phyloP scores from a whole-genome alignment of 2,329 filamentous ascomycete genomes.

The Cladosporium oxysporum region DNA sequence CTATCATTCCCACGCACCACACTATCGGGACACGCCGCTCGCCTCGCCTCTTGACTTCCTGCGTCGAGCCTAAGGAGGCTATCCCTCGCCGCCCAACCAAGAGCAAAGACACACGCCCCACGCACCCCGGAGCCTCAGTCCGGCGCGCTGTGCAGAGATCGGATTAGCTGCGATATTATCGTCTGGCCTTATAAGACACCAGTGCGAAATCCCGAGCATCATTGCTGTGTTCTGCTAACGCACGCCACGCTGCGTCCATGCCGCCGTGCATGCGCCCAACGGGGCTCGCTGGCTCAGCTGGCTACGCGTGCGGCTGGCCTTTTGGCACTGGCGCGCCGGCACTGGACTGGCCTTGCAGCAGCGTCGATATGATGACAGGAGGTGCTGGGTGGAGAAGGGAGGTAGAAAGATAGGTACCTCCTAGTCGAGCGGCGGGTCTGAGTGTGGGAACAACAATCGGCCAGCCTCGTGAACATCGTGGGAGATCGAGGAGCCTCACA shows the following conservation, averaged over 20 bases:
- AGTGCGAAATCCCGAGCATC: not conserved
- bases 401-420: not conserved
- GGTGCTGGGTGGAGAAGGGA: not conserved
- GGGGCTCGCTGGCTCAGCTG: not conserved
- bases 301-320: constrained; percentile 2
- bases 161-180: not conserved
- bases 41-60: constrained; percentile 2
- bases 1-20: not conserved
- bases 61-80: not conserved
- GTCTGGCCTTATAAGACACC: not conserved
- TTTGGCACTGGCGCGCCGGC: constrained; percentile 17
- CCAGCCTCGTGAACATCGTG: not conserved
- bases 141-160: constrained; percentile 1
- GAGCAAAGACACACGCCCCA: not conserved
- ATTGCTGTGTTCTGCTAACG: constrained; percentile 11
- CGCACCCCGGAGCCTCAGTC: not conserved
- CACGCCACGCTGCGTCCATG: constrained; percentile 13
- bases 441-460: not conserved
- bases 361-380: not conserved
- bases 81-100: not conserved
- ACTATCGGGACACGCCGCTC: constrained; percentile 10
- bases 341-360: not conserved
- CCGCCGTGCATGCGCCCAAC: constrained; percentile 11
- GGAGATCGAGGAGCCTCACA: not conserved
- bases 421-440: not conserved